Evolutionary conservation across 1,139 yeast species (phyloP), one percentile per base, ranked within the genome.

Genomic region (Hyphopichia fennica): DNA sequence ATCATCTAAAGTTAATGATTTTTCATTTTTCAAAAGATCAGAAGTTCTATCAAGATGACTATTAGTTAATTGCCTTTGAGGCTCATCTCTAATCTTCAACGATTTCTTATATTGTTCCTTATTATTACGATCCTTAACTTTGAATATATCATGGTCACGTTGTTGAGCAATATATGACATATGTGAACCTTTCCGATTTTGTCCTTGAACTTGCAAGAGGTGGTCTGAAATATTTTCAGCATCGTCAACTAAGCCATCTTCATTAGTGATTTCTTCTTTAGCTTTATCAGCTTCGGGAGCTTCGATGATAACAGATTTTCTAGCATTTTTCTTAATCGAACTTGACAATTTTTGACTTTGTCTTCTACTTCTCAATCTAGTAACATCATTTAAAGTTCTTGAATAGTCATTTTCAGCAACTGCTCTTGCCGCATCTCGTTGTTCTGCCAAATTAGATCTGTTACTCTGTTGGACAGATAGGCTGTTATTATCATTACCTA

Each of bases 1-100:
- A 65, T 93, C 99, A 63, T 93, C 99, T 55, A 93, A 75, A 0
- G 97, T 91, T 43, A 93, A 76, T 1, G 95, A 84, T 53, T 87
- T 87, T 53, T 91, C 96, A 57, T 83, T 87, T 56, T 85, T 82
- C 45, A 88, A 73, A 40, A 86, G 67, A 50, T 83, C 87, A 0
- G 90, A 82, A 0, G 91, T 84, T 13, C 79, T 60, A 50, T 70
- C 75, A 37, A 74, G 64, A 43, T 67, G 68, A 33, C 60, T 62
- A 43, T 57, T 60, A n/a, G 67, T 60, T 3, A 56, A 39, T 39
- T 61, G 60, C 19, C 68, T 52, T 42, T 59, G 63, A 1, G 78
- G 77, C 43, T 75, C 80, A 34, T 75, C 82, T 42, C 72, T 65
- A 19, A 77, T 77, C 31, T 62, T 65, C 33, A 77, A 50, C 13